phyloP scores from a whole-genome alignment of 2,329 filamentous ascomycete species.

The Fusarium globosum region DNA sequence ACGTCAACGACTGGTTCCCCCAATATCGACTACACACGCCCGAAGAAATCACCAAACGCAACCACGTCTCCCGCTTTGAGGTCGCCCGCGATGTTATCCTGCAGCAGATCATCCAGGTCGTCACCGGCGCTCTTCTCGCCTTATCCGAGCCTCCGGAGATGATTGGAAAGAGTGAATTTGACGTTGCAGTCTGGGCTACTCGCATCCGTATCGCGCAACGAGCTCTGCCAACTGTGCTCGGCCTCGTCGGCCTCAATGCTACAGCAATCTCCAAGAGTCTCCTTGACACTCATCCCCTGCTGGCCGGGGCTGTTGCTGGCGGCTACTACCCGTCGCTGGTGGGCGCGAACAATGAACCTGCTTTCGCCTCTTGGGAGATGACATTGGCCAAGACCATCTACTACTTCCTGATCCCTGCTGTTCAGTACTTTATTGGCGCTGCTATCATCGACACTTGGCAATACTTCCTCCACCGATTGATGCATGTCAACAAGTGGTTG shows the following conservation, averaged over 20 bases:
- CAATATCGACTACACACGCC: slow-evolving; percentile 96
- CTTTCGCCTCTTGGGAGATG: slow-evolving; percentile 88
- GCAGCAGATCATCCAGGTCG: slow-evolving; percentile 90
- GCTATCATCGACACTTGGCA: slow-evolving; percentile 94
- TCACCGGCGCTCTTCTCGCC: slow-evolving; percentile 74
- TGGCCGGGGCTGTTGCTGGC: slow-evolving; percentile 81
- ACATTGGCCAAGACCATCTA: slow-evolving; percentile 80
- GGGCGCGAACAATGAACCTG: slow-evolving; percentile 71
- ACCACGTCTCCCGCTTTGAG: slow-evolving; percentile 85
- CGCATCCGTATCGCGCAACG: slow-evolving; percentile 83
- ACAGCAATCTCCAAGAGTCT: slow-evolving; percentile 79
- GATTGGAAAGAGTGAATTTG: slow-evolving; percentile 82
- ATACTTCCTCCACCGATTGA: slow-evolving; percentile 94
- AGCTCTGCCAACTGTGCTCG: slow-evolving; percentile 77
- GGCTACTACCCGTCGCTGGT: slow-evolving; percentile 81
- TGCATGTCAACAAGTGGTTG: slow-evolving; percentile 98
- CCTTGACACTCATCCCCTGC: slow-evolving; percentile 74
- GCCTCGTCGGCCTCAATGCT: slow-evolving; percentile 80
- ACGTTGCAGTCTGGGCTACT: slow-evolving; percentile 90
- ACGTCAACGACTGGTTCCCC: slow-evolving; percentile 85
- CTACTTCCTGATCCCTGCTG: slow-evolving; percentile 76
- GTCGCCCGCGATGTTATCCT: slow-evolving; percentile 91
- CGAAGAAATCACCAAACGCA: slow-evolving; percentile 87
- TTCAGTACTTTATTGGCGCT: slow-evolving; percentile 82
- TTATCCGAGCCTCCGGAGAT: slow-evolving; percentile 79